Evolutionary conservation across 306 rosid genomes (phyloP).

Genomic region (Vicia sativa): DNA sequence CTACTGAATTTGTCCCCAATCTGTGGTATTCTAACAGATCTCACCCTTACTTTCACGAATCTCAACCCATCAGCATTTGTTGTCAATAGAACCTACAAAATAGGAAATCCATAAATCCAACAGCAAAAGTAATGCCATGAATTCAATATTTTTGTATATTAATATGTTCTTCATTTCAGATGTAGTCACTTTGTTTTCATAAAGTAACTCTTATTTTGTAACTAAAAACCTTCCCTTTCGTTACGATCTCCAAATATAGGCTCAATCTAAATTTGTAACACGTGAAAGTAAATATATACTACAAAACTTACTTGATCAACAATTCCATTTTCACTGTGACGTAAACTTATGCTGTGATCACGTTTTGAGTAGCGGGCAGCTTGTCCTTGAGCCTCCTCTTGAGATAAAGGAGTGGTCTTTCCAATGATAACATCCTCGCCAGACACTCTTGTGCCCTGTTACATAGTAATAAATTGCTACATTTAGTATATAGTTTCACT

Average conservation of each 20-base stretch:
- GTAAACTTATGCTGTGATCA: constrained; percentile 95
- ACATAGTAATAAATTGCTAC: constrained; percentile 28
- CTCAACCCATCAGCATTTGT: constrained; percentile 99
- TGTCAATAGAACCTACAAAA: constrained; percentile 81
- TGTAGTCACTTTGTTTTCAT: constrained; percentile 1
- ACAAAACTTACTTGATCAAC: constrained; percentile 86
- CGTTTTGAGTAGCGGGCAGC: constrained; percentile 79
- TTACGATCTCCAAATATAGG: not conserved
- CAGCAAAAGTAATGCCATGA: not conserved
- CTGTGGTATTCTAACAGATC: constrained; percentile 96
- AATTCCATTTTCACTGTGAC: constrained; percentile 98
- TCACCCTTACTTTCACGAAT: constrained; percentile 94
- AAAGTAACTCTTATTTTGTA: not conserved
- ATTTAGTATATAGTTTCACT: constrained; percentile 23
- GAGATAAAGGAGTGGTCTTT: constrained; percentile 90
- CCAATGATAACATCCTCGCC: constrained; percentile 99
- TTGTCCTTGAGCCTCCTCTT: constrained; percentile 90
- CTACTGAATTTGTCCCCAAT: constrained; percentile 98
- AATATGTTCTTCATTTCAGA: constrained; percentile 24
- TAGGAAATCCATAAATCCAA: not conserved
- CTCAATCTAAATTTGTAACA: constrained; percentile 10
- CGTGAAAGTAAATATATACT: constrained; percentile 8
- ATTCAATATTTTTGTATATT: constrained; percentile 13
- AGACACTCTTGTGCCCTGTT: constrained; percentile 94
- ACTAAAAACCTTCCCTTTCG: constrained; percentile 12